Base-by-base conservation (phyloP, 2,329 filamentous ascomycete species). In the Microcyclosporella mali region DNA sequence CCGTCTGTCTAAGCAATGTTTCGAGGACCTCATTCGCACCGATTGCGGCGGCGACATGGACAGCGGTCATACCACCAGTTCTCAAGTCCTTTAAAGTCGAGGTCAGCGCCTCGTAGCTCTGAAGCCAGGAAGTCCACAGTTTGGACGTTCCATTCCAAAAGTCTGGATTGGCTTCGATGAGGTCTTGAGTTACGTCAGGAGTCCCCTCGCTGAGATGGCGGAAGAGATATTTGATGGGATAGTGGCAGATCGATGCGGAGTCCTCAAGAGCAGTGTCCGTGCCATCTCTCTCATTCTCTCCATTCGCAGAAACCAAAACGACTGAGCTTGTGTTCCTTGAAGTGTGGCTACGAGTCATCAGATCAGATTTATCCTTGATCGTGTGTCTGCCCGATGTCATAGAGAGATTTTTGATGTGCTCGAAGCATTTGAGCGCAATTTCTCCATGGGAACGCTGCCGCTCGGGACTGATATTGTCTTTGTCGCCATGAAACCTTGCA, bases 141-240 rank as follows among this genome's bases (percentile, higher is more conserved):
- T 19, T 18, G 6, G 41, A 34, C 3, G 27, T 33, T 11, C 16
- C 9, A 11, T 15, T 17, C 40, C 40, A 43, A 33, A 43, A 43
- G 7, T 15, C 15, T 14, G 33, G 31, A 25, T 28, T 14, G 12
- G 29, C 33, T 14, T 32, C 35, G 29, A 18, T 40, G 27, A 44
- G 18, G 6, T 40, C 41, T 21, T 44, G 35, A 11, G 32, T 31
- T 10, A 35, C 16, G 18, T 44, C 41, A 15, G 36, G 29, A n/a
- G 4, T 6, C 11, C 37, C 41, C 12, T 40, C 16, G 35, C 35
- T 33, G 12, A 44, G 18, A 33, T 44, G 41, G 12, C 25, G 35
- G 27, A 44, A 38, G 15, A 44, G 29, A 15, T 40, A 38, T 17
- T 35, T 39, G 15, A 33, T 27, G 8, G 41, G 35, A 25, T 44